Percentiles rank a stretch among this genome's conserved stretches.
These are phyloP conservation scores for Solanum hybrid DNA, from an alignment of 305 asterid species.

Conservation along the genomic window DNA sequence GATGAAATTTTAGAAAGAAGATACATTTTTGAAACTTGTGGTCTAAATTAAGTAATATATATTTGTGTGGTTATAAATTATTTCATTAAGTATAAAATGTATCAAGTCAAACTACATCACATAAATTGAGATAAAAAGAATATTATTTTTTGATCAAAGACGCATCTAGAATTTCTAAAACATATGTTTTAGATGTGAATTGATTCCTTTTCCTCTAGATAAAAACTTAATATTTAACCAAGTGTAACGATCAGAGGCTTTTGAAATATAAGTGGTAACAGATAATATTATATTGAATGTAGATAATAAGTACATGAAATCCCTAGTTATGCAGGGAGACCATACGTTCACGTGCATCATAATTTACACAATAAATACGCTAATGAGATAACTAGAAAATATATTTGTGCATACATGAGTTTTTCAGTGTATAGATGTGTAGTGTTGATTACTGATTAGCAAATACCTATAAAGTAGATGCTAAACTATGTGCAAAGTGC, in stretches of 20 bases:
- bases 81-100: too few species aligned
- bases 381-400: not conserved
- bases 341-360: not conserved
- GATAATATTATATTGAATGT: too few species aligned
- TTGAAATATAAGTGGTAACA: not conserved
- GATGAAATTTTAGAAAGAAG: not conserved
- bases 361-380: not conserved
- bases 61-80: too few species aligned
- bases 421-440: not conserved
- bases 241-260: not conserved
- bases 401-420: not conserved
- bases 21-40: too few species aligned
- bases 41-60: not conserved
- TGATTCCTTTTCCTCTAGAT: not conserved
- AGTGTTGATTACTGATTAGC: not conserved
- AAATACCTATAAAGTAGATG: not conserved
- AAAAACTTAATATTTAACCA: not conserved
- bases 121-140: rapidly evolving
- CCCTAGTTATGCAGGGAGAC: not conserved
- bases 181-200: not conserved
- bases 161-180: not conserved
- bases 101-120: not conserved
- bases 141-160: not conserved
- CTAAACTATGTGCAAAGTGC: not conserved
- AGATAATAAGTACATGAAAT: not conserved